Evolutionary conservation across 768 basidiomycete species (phyloP).

Genomic region (Boletus rubroflammeus): DNA sequence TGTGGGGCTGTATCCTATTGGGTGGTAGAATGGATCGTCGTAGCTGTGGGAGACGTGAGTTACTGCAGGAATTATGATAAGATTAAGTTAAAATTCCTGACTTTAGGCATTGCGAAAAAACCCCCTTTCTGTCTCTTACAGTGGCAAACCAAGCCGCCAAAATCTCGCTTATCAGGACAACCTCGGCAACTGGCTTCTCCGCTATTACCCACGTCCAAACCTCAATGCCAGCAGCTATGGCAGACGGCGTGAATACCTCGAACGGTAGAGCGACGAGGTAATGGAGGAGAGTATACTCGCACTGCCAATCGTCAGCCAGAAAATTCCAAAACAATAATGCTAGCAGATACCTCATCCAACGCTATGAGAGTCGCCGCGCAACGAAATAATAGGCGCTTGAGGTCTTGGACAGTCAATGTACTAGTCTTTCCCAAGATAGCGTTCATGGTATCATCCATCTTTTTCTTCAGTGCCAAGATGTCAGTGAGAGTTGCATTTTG

Average conservation of each 20-base stretch:
- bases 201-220: slow-evolving; percentile 96
- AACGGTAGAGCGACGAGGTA: slow-evolving; percentile 87
- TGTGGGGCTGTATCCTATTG: slow-evolving; percentile 86
- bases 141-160: slow-evolving; percentile 84
- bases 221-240: slow-evolving; percentile 85
- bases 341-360: slow-evolving; percentile 47
- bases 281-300: slow-evolving; percentile 81
- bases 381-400: slow-evolving; percentile 82
- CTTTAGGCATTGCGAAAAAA: slow-evolving; percentile 83
- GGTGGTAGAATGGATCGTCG: slow-evolving; percentile 81
- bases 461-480: slow-evolving; percentile 60
- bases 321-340: neutral
- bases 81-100: slow-evolving; percentile 37
- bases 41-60: slow-evolving; percentile 50
- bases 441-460: slow-evolving; percentile 61
- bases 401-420: slow-evolving; percentile 72
- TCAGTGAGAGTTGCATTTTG: slow-evolving; percentile 56
- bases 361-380: slow-evolving; percentile 81
- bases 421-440: slow-evolving; percentile 72
- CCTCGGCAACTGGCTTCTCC: slow-evolving; percentile 77
- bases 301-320: slow-evolving; percentile 42
- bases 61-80: neutral
- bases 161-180: slow-evolving; percentile 81
- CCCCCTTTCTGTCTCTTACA: slow-evolving; percentile 70
- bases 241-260: slow-evolving; percentile 81